phyloP scores from a whole-genome alignment of 768 basidiomycete species.

The Serendipita vermifera region DNA sequence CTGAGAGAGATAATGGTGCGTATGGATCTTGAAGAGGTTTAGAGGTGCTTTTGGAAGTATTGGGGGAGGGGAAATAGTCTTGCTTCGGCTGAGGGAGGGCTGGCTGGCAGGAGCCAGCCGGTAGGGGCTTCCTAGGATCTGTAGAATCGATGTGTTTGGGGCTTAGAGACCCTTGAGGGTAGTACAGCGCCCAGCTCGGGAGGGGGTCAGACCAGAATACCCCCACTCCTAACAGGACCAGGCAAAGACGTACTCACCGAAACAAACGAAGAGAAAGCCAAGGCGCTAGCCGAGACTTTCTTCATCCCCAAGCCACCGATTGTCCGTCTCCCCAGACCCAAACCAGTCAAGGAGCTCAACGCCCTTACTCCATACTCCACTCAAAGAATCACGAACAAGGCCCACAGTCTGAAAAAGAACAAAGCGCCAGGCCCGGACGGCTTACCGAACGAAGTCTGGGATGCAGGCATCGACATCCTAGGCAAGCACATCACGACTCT shows the following conservation, averaged over 20 bases:
- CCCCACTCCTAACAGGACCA: background rate
- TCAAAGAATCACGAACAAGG: background rate
- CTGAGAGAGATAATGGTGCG: no score
- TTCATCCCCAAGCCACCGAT: background rate
- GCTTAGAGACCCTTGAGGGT: no score
- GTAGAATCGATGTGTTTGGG: no score
- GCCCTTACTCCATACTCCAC: background rate
- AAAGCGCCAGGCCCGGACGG: conserved; percentile 15
- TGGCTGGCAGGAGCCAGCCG: no score
- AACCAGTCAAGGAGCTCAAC: background rate
- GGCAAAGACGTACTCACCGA: background rate
- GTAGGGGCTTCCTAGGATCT: no score
- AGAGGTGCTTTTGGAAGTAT: no score
- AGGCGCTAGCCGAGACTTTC: background rate
- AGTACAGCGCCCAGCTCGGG: no score
- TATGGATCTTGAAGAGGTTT: no score
- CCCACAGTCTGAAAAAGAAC: background rate
- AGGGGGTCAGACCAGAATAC: background rate
- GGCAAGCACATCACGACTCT: background rate
- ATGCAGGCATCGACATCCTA: background rate
- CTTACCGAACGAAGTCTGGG: conserved; percentile 9
- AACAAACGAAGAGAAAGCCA: background rate
- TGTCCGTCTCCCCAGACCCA: background rate
- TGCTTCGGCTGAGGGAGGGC: no score
- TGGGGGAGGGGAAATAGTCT: no score